Evolutionary conservation across 2,329 filamentous ascomycete genomes (phyloP), one percentile per base, ranked within the genome.

Genomic region (Ophiostoma quercus): DNA sequence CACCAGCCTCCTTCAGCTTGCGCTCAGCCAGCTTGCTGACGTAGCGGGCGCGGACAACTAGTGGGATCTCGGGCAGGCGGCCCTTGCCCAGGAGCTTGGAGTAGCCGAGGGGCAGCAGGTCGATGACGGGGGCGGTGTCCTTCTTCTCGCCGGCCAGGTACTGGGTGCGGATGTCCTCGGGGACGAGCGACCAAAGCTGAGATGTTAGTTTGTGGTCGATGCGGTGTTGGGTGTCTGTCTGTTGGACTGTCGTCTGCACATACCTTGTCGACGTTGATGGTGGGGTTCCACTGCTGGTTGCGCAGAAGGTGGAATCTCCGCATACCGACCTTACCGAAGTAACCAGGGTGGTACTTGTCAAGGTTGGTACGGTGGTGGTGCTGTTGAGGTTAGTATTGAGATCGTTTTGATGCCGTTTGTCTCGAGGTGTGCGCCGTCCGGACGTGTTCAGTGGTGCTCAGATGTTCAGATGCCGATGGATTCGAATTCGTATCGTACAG

Each of bases 1-100:
- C 94, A 83, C 95, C 95, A 79, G 94, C 94, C 83, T 95, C 92
- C 82, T 92, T 96, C 84, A 99, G 97, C 91, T 99, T 99, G 86
- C 92, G 87, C 90, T 99, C 95, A 76, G 95, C 95, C 82, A 97
- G 90, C 82, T 91, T 91, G 87, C 90, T 93, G 84, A 99, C 92
- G 87, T 93, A 98, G 82, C 95, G 87, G 77, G 95, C 94, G 80
- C 92, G 92, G 76, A 99, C 94, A 79, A 99, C 92, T 78, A 99
- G 83, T 76, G 95, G 95, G 79, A 98, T 88, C 80, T 94, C 86
- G 79, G 95, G 94, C 79, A 98, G 86, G 80, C 94, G 90, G 83
- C 95, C 95, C 90, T 99, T 99, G 82, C 95, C 96, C 81, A 99
- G 91, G 76, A 99, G 89, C 87, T 99, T 99, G 80, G 93, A 92